A percentile compares a stretch with the other conserved stretches of the same genome.
Conservation (phyloP, 805 yeast species). For the Candida tibetensis region DNA sequence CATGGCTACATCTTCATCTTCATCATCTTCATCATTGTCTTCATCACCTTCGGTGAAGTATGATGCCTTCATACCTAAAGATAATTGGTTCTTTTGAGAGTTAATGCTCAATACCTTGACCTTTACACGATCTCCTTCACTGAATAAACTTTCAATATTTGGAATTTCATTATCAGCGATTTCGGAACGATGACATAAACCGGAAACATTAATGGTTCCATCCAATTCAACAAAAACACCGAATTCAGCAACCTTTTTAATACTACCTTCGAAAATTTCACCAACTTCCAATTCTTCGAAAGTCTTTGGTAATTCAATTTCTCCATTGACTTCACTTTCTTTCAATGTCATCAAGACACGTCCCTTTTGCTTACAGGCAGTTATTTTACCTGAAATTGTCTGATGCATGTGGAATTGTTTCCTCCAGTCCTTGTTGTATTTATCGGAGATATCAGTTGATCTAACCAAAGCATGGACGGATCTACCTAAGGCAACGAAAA, state of each 20-base stretch:
- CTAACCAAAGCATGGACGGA: constrained; percentile 74
- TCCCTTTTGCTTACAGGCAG: constrained; percentile 58
- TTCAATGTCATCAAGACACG: constrained; percentile 76
- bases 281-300: constrained; percentile 70
- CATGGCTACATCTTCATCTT: constrained; percentile 23
- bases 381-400: constrained; percentile 69
- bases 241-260: constrained; percentile 74
- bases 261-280: constrained; percentile 72
- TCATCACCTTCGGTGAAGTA: constrained; percentile 54
- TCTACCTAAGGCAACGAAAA: constrained; percentile 74
- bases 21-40: constrained; percentile 28
- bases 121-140: constrained; percentile 88
- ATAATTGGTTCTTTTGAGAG: constrained; percentile 64
- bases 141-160: constrained; percentile 64
- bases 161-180: constrained; percentile 68
- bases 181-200: constrained; percentile 83
- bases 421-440: constrained; percentile 85
- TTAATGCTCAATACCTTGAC: constrained; percentile 71
- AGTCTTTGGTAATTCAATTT: constrained; percentile 51
- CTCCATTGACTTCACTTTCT: constrained; percentile 76
- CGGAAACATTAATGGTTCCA: constrained; percentile 71
- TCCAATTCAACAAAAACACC: constrained; percentile 88
- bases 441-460: constrained; percentile 77
- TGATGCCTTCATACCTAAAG: constrained; percentile 94
- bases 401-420: constrained; percentile 68